Evolutionary conservation across 73 alveolate species (phyloP).

Genomic region (Tetrahymena elliotti): DNA sequence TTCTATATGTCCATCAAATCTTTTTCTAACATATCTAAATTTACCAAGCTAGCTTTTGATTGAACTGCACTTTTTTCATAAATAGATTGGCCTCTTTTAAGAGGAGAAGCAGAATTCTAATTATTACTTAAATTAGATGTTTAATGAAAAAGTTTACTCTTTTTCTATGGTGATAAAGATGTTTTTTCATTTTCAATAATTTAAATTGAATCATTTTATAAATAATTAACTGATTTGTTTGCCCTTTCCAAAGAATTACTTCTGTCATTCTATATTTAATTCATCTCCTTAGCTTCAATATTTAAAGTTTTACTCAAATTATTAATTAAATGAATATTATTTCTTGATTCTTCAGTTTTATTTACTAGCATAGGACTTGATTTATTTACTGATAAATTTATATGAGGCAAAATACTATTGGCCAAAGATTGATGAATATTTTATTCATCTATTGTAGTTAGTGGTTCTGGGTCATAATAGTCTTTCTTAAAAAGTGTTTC

Average conservation of each 20-base stretch:
- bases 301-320: not conserved
- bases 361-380: not conserved
- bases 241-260: not conserved
- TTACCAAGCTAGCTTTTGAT: not conserved
- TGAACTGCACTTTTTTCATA: not conserved
- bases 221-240: not conserved
- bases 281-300: not conserved
- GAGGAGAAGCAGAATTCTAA: not conserved
- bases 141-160: not conserved
- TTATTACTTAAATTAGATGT: not conserved
- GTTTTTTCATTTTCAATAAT: not conserved
- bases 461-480: not conserved
- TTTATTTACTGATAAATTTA: not conserved
- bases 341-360: not conserved
- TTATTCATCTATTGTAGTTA: not conserved
- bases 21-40: not conserved
- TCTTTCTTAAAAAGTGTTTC: not conserved
- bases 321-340: not conserved
- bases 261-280: not conserved
- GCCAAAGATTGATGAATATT: not conserved
- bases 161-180: not conserved
- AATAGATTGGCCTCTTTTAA: not conserved
- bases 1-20: not conserved
- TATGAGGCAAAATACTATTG: not conserved
- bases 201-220: not conserved